Conservation (phyloP, 1,139 yeast genomes). For the Candida pseudoviswanathii region DNA sequence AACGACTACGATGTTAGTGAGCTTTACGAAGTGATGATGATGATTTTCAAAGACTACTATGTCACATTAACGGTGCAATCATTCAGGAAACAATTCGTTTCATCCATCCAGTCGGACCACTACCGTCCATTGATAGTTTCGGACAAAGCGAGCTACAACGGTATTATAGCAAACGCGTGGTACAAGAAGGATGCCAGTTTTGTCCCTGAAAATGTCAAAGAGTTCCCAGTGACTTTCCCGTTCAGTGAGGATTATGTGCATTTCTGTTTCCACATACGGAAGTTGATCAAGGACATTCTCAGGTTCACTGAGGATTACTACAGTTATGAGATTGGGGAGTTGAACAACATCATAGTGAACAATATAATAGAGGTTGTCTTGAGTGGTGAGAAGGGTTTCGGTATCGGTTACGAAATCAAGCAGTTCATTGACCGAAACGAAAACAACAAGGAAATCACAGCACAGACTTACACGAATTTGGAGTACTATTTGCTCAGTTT, state of each 20-base stretch:
- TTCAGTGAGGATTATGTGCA: constrained; percentile 88
- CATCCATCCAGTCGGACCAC: constrained; percentile 74
- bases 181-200: constrained; percentile 56
- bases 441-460: constrained; percentile 83
- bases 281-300: constrained; percentile 56
- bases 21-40: constrained; percentile 63
- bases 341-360: constrained; percentile 52
- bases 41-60: constrained; percentile 59
- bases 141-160: constrained; percentile 59
- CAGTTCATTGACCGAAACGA: constrained; percentile 61
- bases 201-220: constrained; percentile 35
- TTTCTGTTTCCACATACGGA: constrained; percentile 74
- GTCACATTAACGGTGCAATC: constrained; percentile 56
- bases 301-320: constrained; percentile 71
- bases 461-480: constrained; percentile 84
- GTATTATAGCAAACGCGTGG: constrained; percentile 69
- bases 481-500: constrained; percentile 77
- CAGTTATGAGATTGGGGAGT: constrained; percentile 45
- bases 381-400: constrained; percentile 48
- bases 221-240: constrained; percentile 75
- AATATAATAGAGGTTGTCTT: constrained; percentile 71
- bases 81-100: constrained; percentile 64
- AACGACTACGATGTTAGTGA: constrained; percentile 62
- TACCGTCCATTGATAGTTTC: constrained; percentile 83
- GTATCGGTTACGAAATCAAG: constrained; percentile 68